A percentile compares a stretch with the other conserved stretches of the same genome.
These are phyloP conservation scores for Sutorius australiensis DNA, from an alignment of 768 basidiomycete genomes.

Conservation along the genomic window DNA sequence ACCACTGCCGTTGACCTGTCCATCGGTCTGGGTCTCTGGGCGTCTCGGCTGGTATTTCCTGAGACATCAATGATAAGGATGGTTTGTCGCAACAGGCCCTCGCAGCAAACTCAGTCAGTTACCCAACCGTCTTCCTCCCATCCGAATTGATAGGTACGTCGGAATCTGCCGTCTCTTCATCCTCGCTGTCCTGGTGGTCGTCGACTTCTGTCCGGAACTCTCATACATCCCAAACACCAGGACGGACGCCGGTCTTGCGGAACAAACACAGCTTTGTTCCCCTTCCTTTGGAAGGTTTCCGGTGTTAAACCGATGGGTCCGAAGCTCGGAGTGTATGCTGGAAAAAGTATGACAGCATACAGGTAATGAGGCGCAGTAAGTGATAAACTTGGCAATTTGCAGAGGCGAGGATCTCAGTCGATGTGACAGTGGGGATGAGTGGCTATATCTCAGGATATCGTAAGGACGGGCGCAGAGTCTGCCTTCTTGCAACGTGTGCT, in stretches of 20 bases:
- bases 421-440: too few relatives aligned
- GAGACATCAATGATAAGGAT: not conserved
- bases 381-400: not conserved
- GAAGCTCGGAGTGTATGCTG: too few relatives aligned
- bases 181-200: not conserved
- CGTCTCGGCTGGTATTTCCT: too few relatives aligned
- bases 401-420: not conserved
- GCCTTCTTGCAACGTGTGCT: too few relatives aligned
- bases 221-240: not conserved
- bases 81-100: not conserved
- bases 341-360: not conserved
- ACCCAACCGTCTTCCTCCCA: not conserved
- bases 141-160: not conserved
- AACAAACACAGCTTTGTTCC: not conserved
- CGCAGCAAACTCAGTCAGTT: not conserved
- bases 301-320: not conserved
- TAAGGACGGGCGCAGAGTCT: too few relatives aligned
- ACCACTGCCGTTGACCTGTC: too few relatives aligned
- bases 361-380: not conserved
- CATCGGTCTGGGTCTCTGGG: not conserved
- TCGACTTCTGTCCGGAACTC: not conserved
- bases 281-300: not conserved
- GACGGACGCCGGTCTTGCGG: not conserved
- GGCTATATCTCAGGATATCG: too few relatives aligned
- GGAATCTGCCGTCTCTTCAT: not conserved